Evolutionary conservation across 169 alveolate species (phyloP).

Genomic region (Plasmodium billcollinsi): DNA sequence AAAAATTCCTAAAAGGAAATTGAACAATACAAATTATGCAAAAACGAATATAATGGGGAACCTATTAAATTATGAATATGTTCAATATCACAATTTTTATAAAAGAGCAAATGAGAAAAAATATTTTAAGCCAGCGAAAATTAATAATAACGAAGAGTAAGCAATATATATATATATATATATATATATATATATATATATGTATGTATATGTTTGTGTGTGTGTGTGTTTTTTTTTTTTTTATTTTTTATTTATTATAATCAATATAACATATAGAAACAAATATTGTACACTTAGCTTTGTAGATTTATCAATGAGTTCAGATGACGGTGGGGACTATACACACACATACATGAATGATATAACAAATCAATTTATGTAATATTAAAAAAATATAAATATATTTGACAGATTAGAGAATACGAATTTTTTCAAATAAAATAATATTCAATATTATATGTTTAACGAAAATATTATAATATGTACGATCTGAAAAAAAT

Average conservation of each 20-base stretch:
- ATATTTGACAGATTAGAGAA: no score
- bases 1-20: not conserved
- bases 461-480: no score
- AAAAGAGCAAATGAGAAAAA: constrained; percentile 4
- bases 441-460: no score
- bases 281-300: constrained; percentile 2
- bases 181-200: not conserved
- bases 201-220: not conserved
- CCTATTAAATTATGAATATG: constrained; percentile 14
- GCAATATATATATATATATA: not conserved
- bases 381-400: not conserved
- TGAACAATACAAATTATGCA: not conserved
- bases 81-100: constrained; percentile 18
- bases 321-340: constrained; percentile 1
- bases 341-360: constrained; percentile 12
- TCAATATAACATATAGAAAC: not conserved
- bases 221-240: not conserved
- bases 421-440: no score
- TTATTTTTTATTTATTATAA: no score
- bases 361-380: constrained; percentile 28
- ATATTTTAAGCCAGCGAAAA: constrained; percentile 14
- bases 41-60: constrained; percentile 10
- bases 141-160: constrained; percentile 16
- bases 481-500: no score
- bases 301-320: constrained; percentile 36